These are phyloP conservation scores for Suhomyces wounanorum DNA, from an alignment of 1,139 yeast genomes.

Conservation along the genomic window DNA sequence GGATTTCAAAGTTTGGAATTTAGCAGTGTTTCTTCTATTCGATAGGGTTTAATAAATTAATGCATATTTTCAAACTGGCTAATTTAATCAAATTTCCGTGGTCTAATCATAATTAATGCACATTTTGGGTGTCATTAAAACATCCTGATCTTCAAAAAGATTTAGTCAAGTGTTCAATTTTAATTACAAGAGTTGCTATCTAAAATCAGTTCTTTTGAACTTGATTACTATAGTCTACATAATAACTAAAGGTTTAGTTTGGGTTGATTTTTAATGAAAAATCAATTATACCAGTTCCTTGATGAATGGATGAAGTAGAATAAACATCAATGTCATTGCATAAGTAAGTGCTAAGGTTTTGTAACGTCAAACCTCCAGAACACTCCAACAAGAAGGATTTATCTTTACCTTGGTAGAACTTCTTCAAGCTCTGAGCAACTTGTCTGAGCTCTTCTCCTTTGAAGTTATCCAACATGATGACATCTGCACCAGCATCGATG, in stretches of 20 bases:
- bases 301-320: constrained; percentile 92
- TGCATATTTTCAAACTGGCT: no score
- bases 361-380: constrained; percentile 82
- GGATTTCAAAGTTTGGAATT: constrained; percentile 46
- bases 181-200: no score
- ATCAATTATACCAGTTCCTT: constrained; percentile 80
- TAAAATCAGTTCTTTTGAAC: neutral
- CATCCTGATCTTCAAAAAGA: no score
- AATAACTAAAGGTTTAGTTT: constrained; percentile 8
- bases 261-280: constrained; percentile 76
- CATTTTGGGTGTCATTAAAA: no score
- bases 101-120: no score
- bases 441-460: constrained; percentile 61
- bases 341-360: constrained; percentile 64
- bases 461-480: constrained; percentile 93
- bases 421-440: constrained; percentile 67
- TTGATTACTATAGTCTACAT: neutral
- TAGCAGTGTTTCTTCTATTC: constrained; percentile 42
- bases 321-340: constrained; percentile 85
- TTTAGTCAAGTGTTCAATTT: no score
- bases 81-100: no score
- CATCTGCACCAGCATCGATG: constrained; percentile 92
- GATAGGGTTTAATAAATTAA: constrained; percentile 19
- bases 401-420: constrained; percentile 50
- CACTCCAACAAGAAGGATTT: constrained; percentile 75